Evolutionary conservation across 1,139 yeast genomes (phyloP), one percentile per base, ranked within the genome.

Genomic region (Hemisphaericaspora lyxosophila): DNA sequence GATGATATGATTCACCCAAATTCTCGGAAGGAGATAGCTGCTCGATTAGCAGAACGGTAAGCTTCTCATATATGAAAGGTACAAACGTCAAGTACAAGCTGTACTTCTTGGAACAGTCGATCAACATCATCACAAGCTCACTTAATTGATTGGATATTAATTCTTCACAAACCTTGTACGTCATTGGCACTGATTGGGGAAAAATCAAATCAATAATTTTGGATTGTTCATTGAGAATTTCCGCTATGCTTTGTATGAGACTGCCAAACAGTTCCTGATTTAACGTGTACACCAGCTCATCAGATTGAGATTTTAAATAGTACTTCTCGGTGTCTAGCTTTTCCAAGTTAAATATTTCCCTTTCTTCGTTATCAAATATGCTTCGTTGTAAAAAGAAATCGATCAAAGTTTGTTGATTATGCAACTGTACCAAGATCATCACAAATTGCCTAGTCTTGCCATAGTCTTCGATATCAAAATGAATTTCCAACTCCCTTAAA

Each of bases 401-500:
- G 25, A 70, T 68, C 36, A 72, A 54, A 0, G 75, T 70, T 44
- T 71, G 75, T 26, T 69, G 69, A 44, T 68, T 71, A 19, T 64
- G 59, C 39, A 72, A 53, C 16, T 59, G 61, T 4, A 67, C 55
- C 40, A 72, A 52, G 6, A 72, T 67, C 25, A 49, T 41, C 4
- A 69, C 72, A 43, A 67, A 71, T 26, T 57, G 45, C 26, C 57
- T 54, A 12, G 73, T 60, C 19, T 60, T 53, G 9, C 52, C 54
- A 47, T 62, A 74, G 38, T 85, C 81, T 37, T 72, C 67, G 3
- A 69, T 59, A 36, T 76, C 81, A 48, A 77, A 76, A 47, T 73
- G 78, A 26, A 71, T 63, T 40, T 85, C 94, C 47, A 89, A 70
- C 49, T 88, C 96, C 34, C 80, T 64, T 24, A 86, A 56, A 7